Evolutionary conservation across 306 rosid species (phyloP), one percentile per base, ranked within the genome.

Genomic region (Calophaca sinica): DNA sequence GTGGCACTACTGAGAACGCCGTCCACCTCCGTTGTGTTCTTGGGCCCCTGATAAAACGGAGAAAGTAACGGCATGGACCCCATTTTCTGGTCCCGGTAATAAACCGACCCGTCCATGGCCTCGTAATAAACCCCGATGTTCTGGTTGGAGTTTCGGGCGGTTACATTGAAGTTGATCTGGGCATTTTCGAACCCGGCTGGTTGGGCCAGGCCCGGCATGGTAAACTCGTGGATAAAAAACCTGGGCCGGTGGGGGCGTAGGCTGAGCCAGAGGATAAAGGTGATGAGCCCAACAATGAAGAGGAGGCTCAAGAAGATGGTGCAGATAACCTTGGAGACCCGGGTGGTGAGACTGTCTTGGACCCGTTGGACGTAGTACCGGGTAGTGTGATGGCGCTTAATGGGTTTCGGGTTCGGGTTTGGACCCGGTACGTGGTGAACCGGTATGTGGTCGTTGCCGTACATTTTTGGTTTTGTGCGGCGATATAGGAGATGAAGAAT

Each of bases 191-290:
- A 76, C 35, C 96, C 94, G 29, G 77, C 26, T 0, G 38, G 65
- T 42, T 85, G 90, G 70, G 55, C 62, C 82, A 91, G 70, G 48
- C 89, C 94, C 60, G 91, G 84, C 68, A 94, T 41, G 9, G 84
- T 74, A 76, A 94, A 87, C 0, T 80, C 82, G 6, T 88, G 91
- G 77, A 94, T 87, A 31, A 63, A 68, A 60, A 94, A 76, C 7
- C 98, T 84, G 36, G 98, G 98, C 9, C 98, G 86, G 72, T 94
- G 98, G 0, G 98, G 98, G 0, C 97, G 89, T 2, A 94, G 80
- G 75, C 98, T 91, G 57, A 94, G 89, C 94, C 94, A 94, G 13
- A 88, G 78, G 51, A 94, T 90, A 74, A 94, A 94, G 3, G 74
- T 20, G 7, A 88, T 51, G 14, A 91, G n/a, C 39, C 93, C 98